phyloP scores from a whole-genome alignment of 106 monocot genomes.

The Dendrobium huoshanense region DNA sequence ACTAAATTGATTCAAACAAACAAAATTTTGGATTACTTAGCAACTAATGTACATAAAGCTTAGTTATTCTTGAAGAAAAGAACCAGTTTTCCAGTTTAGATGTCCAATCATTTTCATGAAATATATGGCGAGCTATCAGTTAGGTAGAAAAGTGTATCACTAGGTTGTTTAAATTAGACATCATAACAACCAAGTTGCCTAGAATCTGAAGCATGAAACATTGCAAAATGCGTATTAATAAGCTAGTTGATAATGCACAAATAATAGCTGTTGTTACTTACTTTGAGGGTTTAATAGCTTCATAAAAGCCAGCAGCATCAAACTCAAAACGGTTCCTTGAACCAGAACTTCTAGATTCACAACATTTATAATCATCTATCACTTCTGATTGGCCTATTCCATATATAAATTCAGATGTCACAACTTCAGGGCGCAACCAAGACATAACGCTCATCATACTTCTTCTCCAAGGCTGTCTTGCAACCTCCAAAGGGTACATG shows the following conservation, averaged over 20 bases:
- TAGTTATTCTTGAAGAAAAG: neutral
- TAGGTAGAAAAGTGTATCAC: neutral
- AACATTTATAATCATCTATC: neutral
- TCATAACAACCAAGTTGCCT: neutral
- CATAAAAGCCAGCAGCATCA: constrained; percentile 67
- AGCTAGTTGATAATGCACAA: too few relatives aligned
- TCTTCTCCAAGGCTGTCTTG: constrained; percentile 79
- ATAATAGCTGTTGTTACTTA: constrained; percentile 21
- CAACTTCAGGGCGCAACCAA: constrained; percentile 88
- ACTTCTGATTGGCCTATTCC: constrained; percentile 17
- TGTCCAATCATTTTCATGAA: neutral
- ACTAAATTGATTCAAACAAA: neutral
- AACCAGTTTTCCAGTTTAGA: neutral
- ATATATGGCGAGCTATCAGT: neutral
- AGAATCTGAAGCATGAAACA: neutral
- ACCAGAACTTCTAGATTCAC: constrained; percentile 12
- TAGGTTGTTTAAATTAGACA: neutral
- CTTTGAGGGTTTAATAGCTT: constrained; percentile 91
- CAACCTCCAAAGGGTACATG: constrained; percentile 54
- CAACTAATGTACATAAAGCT: neutral
- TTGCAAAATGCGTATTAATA: neutral
- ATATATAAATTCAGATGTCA: constrained; percentile 65
- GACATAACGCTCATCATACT: constrained; percentile 82
- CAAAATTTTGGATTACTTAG: neutral
- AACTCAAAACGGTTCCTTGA: constrained; percentile 43